These are phyloP conservation scores for Petunia axillaris DNA, from an alignment of 257 asterid species.

Conservation along the genomic window DNA sequence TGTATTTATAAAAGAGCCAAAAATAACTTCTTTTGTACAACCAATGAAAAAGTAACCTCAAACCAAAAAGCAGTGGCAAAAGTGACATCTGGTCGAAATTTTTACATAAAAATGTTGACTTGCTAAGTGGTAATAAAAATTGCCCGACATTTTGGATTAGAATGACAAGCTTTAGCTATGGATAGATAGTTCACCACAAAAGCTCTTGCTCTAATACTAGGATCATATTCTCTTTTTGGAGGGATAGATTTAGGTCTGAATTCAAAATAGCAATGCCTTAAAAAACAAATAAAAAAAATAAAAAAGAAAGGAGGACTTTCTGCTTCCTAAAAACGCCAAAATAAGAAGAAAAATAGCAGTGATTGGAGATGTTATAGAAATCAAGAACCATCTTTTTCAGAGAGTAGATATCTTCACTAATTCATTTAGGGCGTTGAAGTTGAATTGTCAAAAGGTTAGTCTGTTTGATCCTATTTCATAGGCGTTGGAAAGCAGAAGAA, in stretches of 20 bases:
- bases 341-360: neutral
- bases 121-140: no score
- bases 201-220: neutral
- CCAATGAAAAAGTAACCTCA: no score
- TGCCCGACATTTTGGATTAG: no score
- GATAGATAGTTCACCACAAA: neutral
- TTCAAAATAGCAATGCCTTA: neutral
- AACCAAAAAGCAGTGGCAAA: no score
- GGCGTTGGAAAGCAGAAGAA: neutral
- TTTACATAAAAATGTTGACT: no score
- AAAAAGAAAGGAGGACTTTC: neutral
- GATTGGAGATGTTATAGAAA: conserved; percentile 9
- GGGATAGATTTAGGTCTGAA: neutral
- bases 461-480: neutral
- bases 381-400: neutral
- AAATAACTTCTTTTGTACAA: no score
- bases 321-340: conserved; percentile 2
- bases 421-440: neutral
- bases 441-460: neutral
- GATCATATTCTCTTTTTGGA: neutral
- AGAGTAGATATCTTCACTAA: neutral
- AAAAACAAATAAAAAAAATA: neutral
- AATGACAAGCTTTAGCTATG: no score
- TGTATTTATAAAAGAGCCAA: no score
- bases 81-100: no score